Evolutionary conservation across 768 basidiomycete genomes (phyloP).

Genomic region (Leucocoprinus sp.): DNA sequence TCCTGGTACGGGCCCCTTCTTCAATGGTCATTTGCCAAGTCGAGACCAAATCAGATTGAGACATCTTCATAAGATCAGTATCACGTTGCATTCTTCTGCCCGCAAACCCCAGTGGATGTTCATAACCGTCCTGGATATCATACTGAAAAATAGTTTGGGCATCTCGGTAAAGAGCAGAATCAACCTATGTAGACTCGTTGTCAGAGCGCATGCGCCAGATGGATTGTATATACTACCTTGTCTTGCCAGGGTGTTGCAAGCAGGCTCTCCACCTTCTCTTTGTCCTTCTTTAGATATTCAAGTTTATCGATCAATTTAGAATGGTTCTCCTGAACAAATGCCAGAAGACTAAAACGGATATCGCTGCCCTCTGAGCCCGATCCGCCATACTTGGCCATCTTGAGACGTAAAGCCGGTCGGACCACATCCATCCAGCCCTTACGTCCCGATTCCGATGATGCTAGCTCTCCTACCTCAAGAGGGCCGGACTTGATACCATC

Average conservation of each 20-base stretch:
- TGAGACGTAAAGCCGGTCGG: slow-evolving; percentile 49
- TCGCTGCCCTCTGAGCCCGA: slow-evolving; percentile 33
- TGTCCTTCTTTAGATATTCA: slow-evolving; percentile 44
- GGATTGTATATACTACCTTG: slow-evolving; percentile 21
- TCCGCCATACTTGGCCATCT: slow-evolving; percentile 53
- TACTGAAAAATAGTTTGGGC: slow-evolving; percentile 17
- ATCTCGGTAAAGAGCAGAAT: slow-evolving; percentile 26
- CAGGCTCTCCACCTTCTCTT: slow-evolving; percentile 34
- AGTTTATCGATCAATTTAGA: slow-evolving; percentile 41
- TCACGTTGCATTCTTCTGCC: slow-evolving; percentile 34
- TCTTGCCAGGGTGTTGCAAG: slow-evolving; percentile 32
- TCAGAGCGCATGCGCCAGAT: neutral
- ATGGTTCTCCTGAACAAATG: slow-evolving; percentile 47
- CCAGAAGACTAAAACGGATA: slow-evolving; percentile 55
- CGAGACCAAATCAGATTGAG: slow-evolving; percentile 23
- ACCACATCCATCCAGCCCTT: slow-evolving; percentile 52
- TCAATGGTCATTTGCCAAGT: slow-evolving; percentile 43
- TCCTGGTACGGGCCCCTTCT: slow-evolving; percentile 30
- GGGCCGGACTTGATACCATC: slow-evolving; percentile 58
- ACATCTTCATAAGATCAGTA: slow-evolving; percentile 35
- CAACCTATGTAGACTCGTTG: slow-evolving; percentile 38
- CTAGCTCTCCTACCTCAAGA: slow-evolving; percentile 54
- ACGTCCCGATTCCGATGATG: slow-evolving; percentile 2
- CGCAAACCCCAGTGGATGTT: slow-evolving; percentile 36
- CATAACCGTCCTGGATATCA: slow-evolving; percentile 16